These are phyloP conservation scores for Colletotrichum melonis DNA, from an alignment of 2,329 filamentous ascomycete species.

Conservation along the genomic window DNA sequence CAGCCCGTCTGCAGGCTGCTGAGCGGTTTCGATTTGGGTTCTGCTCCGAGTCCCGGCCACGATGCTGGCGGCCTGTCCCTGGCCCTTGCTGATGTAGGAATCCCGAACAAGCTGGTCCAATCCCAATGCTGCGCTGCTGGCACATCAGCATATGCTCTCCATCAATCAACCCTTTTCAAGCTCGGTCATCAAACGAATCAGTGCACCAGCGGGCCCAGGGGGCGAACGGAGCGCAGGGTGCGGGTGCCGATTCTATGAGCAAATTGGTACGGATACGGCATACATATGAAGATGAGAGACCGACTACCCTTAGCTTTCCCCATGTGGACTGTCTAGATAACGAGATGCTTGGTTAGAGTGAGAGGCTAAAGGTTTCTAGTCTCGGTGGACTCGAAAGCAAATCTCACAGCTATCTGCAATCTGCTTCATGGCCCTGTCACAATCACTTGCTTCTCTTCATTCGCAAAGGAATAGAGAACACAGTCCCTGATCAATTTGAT, in stretches of 20 bases:
- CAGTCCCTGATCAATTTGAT: no score
- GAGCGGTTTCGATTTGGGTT: neutral
- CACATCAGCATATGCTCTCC: neutral
- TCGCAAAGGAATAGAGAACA: no score
- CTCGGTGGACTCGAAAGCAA: neutral
- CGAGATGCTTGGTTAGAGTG: neutral
- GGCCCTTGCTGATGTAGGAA: neutral
- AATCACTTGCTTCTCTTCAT: no score
- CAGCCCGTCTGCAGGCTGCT: neutral
- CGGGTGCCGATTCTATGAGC: neutral
- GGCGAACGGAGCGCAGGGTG: constrained; percentile 3
- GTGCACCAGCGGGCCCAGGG: constrained; percentile 21
- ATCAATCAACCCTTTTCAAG: constrained; percentile 18
- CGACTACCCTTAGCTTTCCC: neutral
- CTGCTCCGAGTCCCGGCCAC: neutral
- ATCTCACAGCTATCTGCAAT: neutral
- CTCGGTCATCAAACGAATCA: constrained; percentile 30
- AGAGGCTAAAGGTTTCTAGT: neutral
- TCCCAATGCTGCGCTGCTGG: constrained; percentile 4
- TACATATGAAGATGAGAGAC: neutral
- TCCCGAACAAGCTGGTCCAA: constrained; percentile 10
- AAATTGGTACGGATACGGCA: neutral
- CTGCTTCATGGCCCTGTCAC: neutral
- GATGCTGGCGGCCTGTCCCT: neutral
- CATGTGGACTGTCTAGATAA: neutral